These are phyloP conservation scores for Coniosporium apollinis DNA, from an alignment of 495 filamentous ascomycete species.

Conservation along the genomic window DNA sequence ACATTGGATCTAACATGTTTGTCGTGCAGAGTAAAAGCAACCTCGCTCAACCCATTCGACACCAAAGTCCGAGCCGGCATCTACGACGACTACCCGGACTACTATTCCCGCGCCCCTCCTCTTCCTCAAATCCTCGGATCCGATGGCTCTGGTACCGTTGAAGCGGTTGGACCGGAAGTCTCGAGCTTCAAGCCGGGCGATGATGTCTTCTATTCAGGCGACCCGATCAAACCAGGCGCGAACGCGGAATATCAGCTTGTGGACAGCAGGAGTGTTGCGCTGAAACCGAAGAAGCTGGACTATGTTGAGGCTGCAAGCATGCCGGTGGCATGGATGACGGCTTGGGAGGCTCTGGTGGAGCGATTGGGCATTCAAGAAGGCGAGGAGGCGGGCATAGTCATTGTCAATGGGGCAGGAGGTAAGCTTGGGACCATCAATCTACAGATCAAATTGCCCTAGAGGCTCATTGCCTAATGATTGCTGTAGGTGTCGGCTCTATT, in stretches of 20 bases:
- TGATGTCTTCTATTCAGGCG: conserved; percentile 21
- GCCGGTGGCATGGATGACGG: conserved; percentile 23
- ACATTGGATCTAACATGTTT: not conserved
- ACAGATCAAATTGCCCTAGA: too few species aligned
- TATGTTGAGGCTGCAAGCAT: conserved; percentile 20
- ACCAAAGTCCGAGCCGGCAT: conserved; percentile 19
- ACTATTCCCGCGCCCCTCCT: conserved; percentile 15
- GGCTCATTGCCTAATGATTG: not conserved
- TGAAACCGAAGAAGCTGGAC: conserved; percentile 17
- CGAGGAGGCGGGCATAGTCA: conserved; percentile 19
- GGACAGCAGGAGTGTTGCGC: conserved; percentile 10
- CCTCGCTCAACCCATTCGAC: conserved; percentile 23
- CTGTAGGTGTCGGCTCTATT: conserved; percentile 8
- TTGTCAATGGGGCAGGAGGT: conserved; percentile 15
- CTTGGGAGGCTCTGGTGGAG: conserved; percentile 23
- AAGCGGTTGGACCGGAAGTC: conserved; percentile 8
- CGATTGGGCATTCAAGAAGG: conserved; percentile 18
- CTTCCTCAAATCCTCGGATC: conserved; percentile 17
- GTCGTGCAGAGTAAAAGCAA: conserved; percentile 11
- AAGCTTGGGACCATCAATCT: too few species aligned
- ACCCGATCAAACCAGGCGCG: conserved; percentile 16
- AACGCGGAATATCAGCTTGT: conserved; percentile 19
- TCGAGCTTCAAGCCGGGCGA: conserved; percentile 16
- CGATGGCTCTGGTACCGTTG: conserved; percentile 13
- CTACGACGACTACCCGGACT: conserved; percentile 24